Conservation (phyloP, 2,329 filamentous ascomycete genomes). For the Fusarium mangiferae region DNA sequence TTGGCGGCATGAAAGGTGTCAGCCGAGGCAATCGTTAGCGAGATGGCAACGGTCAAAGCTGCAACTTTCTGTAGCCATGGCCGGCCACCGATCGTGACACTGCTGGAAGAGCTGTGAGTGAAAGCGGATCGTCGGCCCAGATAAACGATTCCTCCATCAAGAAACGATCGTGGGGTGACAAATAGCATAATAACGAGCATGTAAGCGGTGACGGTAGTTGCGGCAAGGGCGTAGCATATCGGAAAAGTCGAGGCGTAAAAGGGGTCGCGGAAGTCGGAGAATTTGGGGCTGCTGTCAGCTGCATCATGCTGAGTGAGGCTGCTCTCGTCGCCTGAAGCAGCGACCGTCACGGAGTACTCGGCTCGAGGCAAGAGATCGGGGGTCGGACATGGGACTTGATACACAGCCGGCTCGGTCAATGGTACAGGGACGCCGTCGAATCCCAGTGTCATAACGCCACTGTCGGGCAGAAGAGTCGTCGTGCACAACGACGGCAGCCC, state of each 20-base stretch:
- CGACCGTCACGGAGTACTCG: constrained; percentile 50
- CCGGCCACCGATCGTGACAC: constrained; percentile 87
- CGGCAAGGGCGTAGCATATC: constrained; percentile 91
- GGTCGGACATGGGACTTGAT: constrained; percentile 51
- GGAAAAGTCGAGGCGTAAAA: constrained; percentile 96
- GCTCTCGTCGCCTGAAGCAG: constrained; percentile 51
- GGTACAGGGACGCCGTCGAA: constrained; percentile 64
- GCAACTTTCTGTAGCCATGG: constrained; percentile 93
- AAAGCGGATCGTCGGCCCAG: constrained; percentile 85
- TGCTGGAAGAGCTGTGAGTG: constrained; percentile 80
- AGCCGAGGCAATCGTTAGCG: constrained; percentile 90
- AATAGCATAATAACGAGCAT: constrained; percentile 93
- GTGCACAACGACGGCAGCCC: constrained; percentile 51
- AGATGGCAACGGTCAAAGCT: constrained; percentile 79
- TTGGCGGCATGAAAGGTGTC: constrained; percentile 90
- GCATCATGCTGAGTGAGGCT: constrained; percentile 46
- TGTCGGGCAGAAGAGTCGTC: constrained; percentile 55
- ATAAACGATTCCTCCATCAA: constrained; percentile 85
- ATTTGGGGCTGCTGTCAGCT: constrained; percentile 49
- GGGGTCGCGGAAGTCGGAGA: constrained; percentile 80
- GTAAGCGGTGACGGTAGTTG: constrained; percentile 90
- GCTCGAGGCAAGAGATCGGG: constrained; percentile 35
- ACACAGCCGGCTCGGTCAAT: constrained; percentile 68
- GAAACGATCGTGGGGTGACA: constrained; percentile 93
- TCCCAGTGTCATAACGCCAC: constrained; percentile 60